Base-by-base conservation (phyloP, 768 basidiomycete species). In the Collybia sp. region DNA sequence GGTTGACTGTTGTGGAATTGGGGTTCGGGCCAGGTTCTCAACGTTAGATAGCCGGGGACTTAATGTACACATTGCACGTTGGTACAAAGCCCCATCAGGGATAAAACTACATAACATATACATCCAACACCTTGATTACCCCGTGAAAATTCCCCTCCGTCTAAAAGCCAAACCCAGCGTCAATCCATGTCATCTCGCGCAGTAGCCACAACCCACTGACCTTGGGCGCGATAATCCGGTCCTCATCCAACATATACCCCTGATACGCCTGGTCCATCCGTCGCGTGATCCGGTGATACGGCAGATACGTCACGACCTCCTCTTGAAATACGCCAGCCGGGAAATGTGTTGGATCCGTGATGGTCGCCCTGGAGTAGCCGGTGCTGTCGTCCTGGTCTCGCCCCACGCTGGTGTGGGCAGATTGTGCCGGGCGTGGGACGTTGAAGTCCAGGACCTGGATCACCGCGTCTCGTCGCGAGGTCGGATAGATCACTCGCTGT, bases 191-290 rank as follows among this genome's bases (percentile, higher is more conserved):
- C n/a, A n/a, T n/a, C 25, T 8, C 8, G 8, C 25, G 3, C 4
- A 25, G 8, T 4, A 25, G 8, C 25, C 4, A 25, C 3, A 8
- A 25, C 8, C 25, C 3, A 25, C 25, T 25, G 12, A 58, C 57
- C 42, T 56, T 54, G 13, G 56, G 36, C 17, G 51, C 57, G 43
- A 58, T 46, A 16, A 58, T 45, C 12, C 49, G 41, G 20, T 58
- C 51, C 35, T 56, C 57, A 25, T 56, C 57, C 34, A 58, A 51
- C 55, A 58, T 56, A 30, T 47, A 58, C 8, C 49, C 49, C 6
- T 44, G 47, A 42, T 58, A 58, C 16, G 39, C 40, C 18, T 50
- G 49, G 8, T 31, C 31, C 12, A 51, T 40, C 11, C 37, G 43
- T 11, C 54, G 45, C 6, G 37, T 35, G 12, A 33, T 43, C 12